These are phyloP conservation scores for Gastroboletus turbinatus DNA, from an alignment of 1,284 basidiomycete genomes.

Conservation along the genomic window DNA sequence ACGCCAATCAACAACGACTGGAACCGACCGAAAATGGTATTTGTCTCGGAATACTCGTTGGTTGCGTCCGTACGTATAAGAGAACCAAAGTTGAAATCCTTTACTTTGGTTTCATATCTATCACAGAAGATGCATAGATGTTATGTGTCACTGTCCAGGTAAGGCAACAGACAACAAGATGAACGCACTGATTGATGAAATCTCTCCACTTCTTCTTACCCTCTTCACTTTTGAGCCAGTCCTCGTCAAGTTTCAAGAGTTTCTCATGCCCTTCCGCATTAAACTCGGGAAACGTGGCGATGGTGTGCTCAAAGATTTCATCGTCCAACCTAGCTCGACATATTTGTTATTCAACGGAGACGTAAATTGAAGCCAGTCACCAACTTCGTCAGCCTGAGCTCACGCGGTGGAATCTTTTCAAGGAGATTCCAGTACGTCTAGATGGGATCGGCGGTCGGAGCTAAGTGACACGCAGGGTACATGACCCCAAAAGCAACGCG, in stretches of 20 bases:
- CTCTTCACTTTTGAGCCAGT: slow-evolving; percentile 90
- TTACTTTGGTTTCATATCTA: slow-evolving; percentile 83
- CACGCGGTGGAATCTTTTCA: slow-evolving; percentile 76
- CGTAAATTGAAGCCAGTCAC: slow-evolving; percentile 23
- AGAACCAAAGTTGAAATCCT: slow-evolving; percentile 97
- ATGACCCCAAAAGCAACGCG: neutral
- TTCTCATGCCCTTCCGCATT: slow-evolving; percentile 61
- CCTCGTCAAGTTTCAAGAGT: slow-evolving; percentile 81
- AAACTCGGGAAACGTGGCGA: slow-evolving; percentile 84
- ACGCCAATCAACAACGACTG: neutral
- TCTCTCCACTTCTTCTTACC: slow-evolving; percentile 92
- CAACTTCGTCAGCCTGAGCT: slow-evolving; percentile 81
- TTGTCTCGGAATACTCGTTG: slow-evolving; percentile 87
- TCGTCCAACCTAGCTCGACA: slow-evolving; percentile 73
- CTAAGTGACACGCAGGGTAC: slow-evolving; percentile 3
- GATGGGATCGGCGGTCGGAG: slow-evolving; percentile 18
- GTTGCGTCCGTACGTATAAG: slow-evolving; percentile 83
- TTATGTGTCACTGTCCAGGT: neutral
- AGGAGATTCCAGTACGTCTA: slow-evolving; percentile 97
- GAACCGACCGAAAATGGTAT: slow-evolving; percentile 86
- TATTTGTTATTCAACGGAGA: slow-evolving; percentile 14
- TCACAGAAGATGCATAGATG: neutral
- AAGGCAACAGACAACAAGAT: neutral
- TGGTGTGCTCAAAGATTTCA: slow-evolving; percentile 83
- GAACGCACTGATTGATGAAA: slow-evolving; percentile 83